Conservation (phyloP, 805 yeast species). For the Saccharomycopsis sp. region DNA sequence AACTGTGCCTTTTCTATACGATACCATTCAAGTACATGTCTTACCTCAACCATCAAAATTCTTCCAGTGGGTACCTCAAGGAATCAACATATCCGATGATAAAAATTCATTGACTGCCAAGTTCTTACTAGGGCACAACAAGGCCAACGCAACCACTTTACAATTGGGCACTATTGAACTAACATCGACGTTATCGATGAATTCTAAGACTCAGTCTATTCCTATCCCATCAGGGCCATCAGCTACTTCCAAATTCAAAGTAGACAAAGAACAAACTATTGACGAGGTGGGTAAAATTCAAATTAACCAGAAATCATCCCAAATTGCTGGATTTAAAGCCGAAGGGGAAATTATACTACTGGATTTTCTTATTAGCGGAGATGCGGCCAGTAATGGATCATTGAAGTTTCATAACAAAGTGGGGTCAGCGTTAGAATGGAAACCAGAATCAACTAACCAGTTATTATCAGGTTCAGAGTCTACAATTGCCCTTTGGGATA, state of each 20-base stretch:
- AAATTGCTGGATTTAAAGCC: constrained; percentile 26
- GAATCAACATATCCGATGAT: not conserved
- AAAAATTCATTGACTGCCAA: constrained; percentile 7
- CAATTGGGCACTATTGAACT: constrained; percentile 32
- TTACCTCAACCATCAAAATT: constrained; percentile 10
- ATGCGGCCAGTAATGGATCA: constrained; percentile 14
- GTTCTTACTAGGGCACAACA: constrained; percentile 3
- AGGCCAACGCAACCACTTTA: constrained; percentile 25
- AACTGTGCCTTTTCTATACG: constrained; percentile 73
- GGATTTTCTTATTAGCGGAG: constrained; percentile 26
- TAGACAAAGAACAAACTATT: constrained; percentile 28
- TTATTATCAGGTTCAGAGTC: constrained; percentile 63
- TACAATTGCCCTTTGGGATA: constrained; percentile 67
- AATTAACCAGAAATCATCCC: too few relatives aligned
- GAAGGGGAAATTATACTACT: constrained; percentile 44
- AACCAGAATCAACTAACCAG: constrained; percentile 27
- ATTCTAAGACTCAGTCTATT: constrained; percentile 23
- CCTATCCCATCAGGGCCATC: constrained; percentile 28
- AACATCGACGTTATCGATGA: constrained; percentile 42
- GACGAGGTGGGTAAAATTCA: too few relatives aligned
- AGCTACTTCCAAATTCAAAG: constrained; percentile 35
- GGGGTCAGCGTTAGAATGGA: constrained; percentile 73
- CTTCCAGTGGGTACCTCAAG: constrained; percentile 14
- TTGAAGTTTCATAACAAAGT: constrained; percentile 50
- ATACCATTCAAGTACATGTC: constrained; percentile 59